Evolutionary conservation across 2,329 filamentous ascomycete species (phyloP), one percentile per base, ranked within the genome.

Genomic region (Grosmannia huntii): DNA sequence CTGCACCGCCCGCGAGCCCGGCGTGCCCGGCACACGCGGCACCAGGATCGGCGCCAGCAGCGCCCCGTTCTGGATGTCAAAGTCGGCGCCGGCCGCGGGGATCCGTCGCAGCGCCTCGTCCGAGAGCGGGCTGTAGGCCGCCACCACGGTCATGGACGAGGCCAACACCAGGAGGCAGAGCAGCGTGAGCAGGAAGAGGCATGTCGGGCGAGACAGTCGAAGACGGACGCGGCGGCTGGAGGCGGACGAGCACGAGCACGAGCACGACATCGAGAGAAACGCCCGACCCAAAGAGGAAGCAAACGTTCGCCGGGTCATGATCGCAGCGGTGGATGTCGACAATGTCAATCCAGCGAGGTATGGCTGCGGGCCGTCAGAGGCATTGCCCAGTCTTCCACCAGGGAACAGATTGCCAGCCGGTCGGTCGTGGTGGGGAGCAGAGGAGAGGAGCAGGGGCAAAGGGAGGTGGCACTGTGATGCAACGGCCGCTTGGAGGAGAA

Each of bases 31-130:
- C 0, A 99, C 91, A 61, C 94, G 87, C 1, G 94, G 86, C 55
- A 87, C 84, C 57, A 99, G 77, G 65, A 99, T 91, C 1, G 92
- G 94, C 4, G 92, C 81, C 36, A 99, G 81, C 21, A 99, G 78
- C 4, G 81, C 75, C 64, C 90, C 90, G 38, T 76, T 79, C 60
- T 86, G 72, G 64, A 94, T 89, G 71, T 96, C 82, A 69, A 96
- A 92, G 71, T 90, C 87, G 59, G 77, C 72, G 60, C 82, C 84
- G 1, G 85, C 84, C n/a, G 79, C 80, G 14, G 90, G 88, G 19
- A 99, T 80, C 56, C 75, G 76, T 62, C 77, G 79, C 50, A 97
- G 78, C 38, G 87, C 85, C 59, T 82, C 79, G 72, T 96, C 87
- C 41, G 89, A 89, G 59, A 97, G 76, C 52, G 73, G 70, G 59